Base-by-base conservation (phyloP, 148 eudicot genomes). In the Fagopyrum esculentum region DNA sequence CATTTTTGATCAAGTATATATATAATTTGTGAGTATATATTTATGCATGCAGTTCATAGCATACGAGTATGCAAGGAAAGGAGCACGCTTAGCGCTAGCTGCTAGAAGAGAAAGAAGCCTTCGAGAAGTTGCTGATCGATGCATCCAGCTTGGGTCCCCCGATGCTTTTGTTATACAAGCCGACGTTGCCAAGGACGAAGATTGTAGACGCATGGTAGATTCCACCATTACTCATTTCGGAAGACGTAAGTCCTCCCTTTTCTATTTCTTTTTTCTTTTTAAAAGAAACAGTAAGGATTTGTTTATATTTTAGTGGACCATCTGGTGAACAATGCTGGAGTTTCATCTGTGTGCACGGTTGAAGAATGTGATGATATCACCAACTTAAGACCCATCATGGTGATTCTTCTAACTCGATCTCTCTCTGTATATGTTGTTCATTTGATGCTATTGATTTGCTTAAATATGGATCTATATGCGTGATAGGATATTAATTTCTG, bases 401-500 rank as follows among this genome's bases (percentile, higher is more conserved):
- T 90, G 83, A 4, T 77, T 40, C 50, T 7, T 71, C 4, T 2
- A 2, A 35, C 40, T 35, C 40, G 59, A 55, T 16, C 60, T 2
- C 40, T 1, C 40, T 35, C 40, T 35, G 3, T 35, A 35, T 35
- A 35, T 35, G 40, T 30, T 2, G 35, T 35, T 35, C 40, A 35
- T 35, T n/a, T 55, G 60, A 9, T 26, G 59, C 22, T 4, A 61
- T 29, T 61, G 68, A 59, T 59, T 6, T 16, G 44, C 40, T 35
- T 35, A 35, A 35, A 35, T 35, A 26, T 47, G 13, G 9, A 46
- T 54, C 6, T 61, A 11, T 19, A 4, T 30, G 6, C 30, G 6
- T 66, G 47, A 0, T 54, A 91, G 93, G 97, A 91, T 59, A 82
- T 83, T 9, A 91, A 91, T 80, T 87, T 91, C 63, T 91, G 97